Evolutionary conservation across 345 rosid genomes (phyloP), one percentile per base, ranked within the genome.

Genomic region (Lepidium africanum): DNA sequence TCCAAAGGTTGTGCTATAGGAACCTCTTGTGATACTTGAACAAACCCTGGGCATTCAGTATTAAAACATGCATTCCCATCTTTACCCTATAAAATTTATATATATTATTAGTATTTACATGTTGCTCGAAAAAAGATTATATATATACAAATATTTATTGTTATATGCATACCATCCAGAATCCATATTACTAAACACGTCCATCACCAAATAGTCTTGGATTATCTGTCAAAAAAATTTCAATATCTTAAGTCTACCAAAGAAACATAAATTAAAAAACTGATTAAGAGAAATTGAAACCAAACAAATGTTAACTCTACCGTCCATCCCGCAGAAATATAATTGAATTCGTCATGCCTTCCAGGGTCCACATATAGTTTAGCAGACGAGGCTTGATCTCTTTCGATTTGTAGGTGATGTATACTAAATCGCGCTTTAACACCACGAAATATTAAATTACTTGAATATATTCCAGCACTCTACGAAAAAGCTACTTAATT

Each of bases 21-120:
- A 70, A 47, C 6, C 2, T 5, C 19, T 0, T 48, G 11, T 0
- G 66, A 57, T 27, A 70, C 60, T 61, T 70, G 68, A 60, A 70
- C 45, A 60, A 70, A 70, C 5, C 74, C 61, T 7, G 37, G 38
- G 14, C 74, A 70, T 13, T 8, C 27, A 0, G 41, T 60, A 51
- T 70, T 70, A 25, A 30, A 70, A 33, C 67, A 70, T 17, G 53
- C 27, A 5, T 58, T 59, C 32, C 67, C 53, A 50, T 60, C 12
- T 40, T 70, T 60, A 60, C 60, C 74, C 67, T 70, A 45, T 30
- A n/a, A 47, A 33, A 57, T 30, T 16, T 12, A 58, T 47, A 47
- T 58, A 30, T 30, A 5, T 55, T 30, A 5, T 55, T 19, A 6
- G 19, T 17, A 5, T 17, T 12, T 5, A 54, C 15, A 42, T 42